Conservation (phyloP, 495 filamentous ascomycete genomes). For the Penicillium nucicola region DNA sequence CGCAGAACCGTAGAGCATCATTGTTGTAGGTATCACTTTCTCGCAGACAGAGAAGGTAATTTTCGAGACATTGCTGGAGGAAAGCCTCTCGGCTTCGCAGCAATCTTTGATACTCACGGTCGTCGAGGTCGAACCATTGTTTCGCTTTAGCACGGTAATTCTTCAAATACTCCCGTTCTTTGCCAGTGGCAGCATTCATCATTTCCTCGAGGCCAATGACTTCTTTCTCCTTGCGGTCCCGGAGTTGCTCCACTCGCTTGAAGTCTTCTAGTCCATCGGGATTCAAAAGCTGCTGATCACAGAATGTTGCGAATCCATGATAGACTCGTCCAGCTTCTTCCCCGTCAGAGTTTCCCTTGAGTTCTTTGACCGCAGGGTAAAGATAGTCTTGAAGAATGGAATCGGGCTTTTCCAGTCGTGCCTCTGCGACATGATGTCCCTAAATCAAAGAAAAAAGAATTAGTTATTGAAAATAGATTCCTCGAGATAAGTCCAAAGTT, state of each 20-base stretch:
- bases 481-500: conserved; percentile 17
- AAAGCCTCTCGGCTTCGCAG: conserved; percentile 73
- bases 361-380: conserved; percentile 73
- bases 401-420: conserved; percentile 88
- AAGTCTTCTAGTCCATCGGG: conserved; percentile 82
- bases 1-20: conserved; percentile 89
- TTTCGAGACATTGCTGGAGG: conserved; percentile 82
- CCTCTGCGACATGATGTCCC: conserved; percentile 85
- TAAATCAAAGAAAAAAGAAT: conserved; percentile 19
- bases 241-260: conserved; percentile 72
- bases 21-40: conserved; percentile 87
- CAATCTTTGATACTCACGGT: conserved; percentile 79
- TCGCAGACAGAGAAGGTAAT: conserved; percentile 81
- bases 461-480: conserved; percentile 10
- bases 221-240: conserved; percentile 76
- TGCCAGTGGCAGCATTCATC: conserved; percentile 47
- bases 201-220: conserved; percentile 62
- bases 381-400: conserved; percentile 83
- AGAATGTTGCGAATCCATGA: conserved; percentile 92
- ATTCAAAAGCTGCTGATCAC: conserved; percentile 87
- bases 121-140: conserved; percentile 85
- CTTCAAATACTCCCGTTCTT: conserved; percentile 47
- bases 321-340: conserved; percentile 83
- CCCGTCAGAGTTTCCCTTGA: conserved; percentile 65
- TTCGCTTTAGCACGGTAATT: conserved; percentile 60